These are phyloP conservation scores for Porcisia hertigi DNA, from an alignment of 208 protist genomes.

Conservation along the genomic window DNA sequence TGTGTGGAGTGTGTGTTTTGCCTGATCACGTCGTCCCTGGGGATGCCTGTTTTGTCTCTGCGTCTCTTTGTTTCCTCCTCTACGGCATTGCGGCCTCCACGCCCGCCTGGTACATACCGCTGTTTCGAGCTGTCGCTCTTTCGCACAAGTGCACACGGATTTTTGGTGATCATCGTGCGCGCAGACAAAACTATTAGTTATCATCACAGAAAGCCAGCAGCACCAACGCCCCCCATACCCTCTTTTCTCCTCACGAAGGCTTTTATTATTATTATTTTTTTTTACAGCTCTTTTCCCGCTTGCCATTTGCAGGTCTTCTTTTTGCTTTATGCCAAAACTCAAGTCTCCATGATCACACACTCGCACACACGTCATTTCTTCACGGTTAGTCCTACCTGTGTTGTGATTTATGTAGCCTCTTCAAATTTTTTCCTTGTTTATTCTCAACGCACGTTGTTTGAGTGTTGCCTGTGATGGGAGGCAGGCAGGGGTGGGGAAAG, in stretches of 20 bases:
- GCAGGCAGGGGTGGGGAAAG: no score
- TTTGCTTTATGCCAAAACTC: not conserved
- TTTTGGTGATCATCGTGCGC: not conserved
- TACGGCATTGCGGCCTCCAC: not conserved
- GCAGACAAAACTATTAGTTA: not conserved
- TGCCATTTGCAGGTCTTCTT: not conserved
- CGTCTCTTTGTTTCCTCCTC: not conserved
- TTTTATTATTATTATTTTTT: not conserved
- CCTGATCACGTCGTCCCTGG: not conserved
- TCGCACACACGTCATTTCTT: not conserved
- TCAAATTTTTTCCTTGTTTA: conserved; percentile 5
- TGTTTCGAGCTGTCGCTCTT: not conserved
- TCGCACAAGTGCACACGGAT: not conserved
- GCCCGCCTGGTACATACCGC: not conserved
- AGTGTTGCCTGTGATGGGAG: not conserved
- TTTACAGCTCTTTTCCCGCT: not conserved
- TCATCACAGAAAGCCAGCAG: not conserved
- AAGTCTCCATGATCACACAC: not conserved
- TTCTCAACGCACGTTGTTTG: conserved; percentile 4
- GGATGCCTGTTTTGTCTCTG: not conserved
- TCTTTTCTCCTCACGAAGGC: not conserved
- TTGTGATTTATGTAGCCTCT: not conserved
- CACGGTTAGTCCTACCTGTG: not conserved
- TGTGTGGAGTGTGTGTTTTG: not conserved
- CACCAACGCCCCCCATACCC: not conserved